These are phyloP conservation scores for Paratinospora sagittata DNA, from an alignment of 164 flowering plant genomes.

Conservation along the genomic window DNA sequence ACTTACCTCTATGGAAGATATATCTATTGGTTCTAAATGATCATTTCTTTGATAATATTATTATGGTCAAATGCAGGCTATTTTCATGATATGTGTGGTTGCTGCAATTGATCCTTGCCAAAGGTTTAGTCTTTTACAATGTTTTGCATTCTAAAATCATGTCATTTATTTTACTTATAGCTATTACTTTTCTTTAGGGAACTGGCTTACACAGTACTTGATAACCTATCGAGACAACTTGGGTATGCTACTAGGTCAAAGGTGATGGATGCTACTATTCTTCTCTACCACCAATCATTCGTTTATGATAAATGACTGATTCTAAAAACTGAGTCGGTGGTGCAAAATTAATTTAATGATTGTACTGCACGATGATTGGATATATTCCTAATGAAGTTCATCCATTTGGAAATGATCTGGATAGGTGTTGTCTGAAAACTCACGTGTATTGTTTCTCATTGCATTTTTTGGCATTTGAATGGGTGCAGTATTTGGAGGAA, in stretches of 20 bases:
- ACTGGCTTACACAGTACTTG: conserved; percentile 49
- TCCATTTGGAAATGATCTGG: background rate
- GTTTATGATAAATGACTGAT: background rate
- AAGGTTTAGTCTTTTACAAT: conserved; percentile 38
- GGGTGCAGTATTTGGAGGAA: conserved; percentile 76
- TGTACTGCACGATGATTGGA: background rate
- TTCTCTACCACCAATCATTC: background rate
- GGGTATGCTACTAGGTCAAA: conserved; percentile 50
- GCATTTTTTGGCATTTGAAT: conserved; percentile 7
- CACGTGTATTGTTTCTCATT: conserved; percentile 3
- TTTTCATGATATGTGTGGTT: conserved; percentile 70
- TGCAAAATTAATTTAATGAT: background rate
- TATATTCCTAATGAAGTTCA: background rate
- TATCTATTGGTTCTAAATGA: background rate
- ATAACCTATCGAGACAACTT: conserved; percentile 62
- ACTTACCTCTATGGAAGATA: background rate
- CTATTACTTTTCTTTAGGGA: conserved; percentile 44
- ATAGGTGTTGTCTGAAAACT: background rate
- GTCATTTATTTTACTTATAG: background rate
- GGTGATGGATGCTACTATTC: conserved; percentile 31
- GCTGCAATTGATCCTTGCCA: conserved; percentile 77
- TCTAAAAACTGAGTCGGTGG: background rate
- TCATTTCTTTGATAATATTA: conserved; percentile 7
- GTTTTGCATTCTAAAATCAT: background rate
- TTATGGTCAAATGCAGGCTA: conserved; percentile 77